Percentiles rank a stretch among this genome's conserved stretches.
Evolutionary conservation across 805 yeast species (phyloP).

Genomic region (Nakazawaea wickerhamii): DNA sequence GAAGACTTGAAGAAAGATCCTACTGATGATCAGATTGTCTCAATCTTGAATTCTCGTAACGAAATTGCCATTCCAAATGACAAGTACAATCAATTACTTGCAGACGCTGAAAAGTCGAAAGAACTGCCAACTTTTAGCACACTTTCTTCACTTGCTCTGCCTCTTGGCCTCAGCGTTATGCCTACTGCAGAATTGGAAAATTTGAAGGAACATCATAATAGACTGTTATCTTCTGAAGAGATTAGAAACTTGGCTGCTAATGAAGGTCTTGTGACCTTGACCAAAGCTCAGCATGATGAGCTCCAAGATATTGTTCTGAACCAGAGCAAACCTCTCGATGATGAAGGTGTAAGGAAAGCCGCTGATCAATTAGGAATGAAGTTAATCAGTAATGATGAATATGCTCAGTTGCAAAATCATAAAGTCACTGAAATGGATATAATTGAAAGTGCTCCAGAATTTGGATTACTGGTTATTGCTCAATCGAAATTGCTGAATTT

Average conservation of each 20-base stretch:
- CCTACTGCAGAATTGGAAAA: background rate
- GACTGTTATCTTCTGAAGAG: background rate
- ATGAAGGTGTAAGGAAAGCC: background rate
- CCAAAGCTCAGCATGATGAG: slow-evolving; percentile 15
- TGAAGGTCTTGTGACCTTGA: slow-evolving; percentile 18
- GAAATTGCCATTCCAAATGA: slow-evolving; percentile 11
- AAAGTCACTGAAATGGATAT: slow-evolving; percentile 9
- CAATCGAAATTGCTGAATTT: background rate
- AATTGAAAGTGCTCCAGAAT: slow-evolving; percentile 4
- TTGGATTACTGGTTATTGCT: slow-evolving; percentile 5
- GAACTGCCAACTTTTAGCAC: background rate
- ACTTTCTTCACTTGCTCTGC: background rate
- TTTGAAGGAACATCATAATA: background rate
- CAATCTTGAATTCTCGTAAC: slow-evolving; percentile 13
- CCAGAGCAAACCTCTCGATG: background rate
- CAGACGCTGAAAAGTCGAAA: background rate
- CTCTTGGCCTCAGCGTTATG: background rate
- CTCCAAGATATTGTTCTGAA: slow-evolving; percentile 9
- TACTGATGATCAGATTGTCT: slow-evolving; percentile 3
- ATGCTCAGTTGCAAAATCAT: slow-evolving; percentile 16
- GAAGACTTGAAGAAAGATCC: slow-evolving; percentile 18
- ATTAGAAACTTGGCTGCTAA: background rate
- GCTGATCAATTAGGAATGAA: background rate
- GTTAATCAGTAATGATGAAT: background rate
- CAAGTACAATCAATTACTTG: background rate